phyloP scores from a whole-genome alignment of 495 filamentous ascomycete species.

The Daldinia decipiens region DNA sequence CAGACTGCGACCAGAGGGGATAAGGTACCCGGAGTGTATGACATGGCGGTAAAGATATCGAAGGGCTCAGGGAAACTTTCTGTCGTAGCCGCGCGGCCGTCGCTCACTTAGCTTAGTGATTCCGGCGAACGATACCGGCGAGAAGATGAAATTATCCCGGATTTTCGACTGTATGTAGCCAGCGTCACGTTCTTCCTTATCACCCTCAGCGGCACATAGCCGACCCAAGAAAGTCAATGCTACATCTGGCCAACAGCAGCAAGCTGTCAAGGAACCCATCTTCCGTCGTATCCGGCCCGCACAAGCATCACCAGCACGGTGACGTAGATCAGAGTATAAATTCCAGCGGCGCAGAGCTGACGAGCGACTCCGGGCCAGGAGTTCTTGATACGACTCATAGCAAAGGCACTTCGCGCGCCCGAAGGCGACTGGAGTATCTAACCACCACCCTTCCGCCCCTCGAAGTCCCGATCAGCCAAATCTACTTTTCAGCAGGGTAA shows the following conservation, averaged over 20 bases:
- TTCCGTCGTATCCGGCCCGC: conserved; percentile 41
- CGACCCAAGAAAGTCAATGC: conserved; percentile 10
- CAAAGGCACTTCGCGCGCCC: conserved; percentile 55
- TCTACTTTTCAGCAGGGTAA: conserved; percentile 57
- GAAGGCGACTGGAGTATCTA: conserved; percentile 56
- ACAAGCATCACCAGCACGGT: conserved; percentile 57
- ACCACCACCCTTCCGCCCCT: conserved; percentile 53
- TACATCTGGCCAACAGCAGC: conserved; percentile 45
- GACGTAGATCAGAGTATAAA: conserved; percentile 65
- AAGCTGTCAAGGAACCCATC: conserved; percentile 50
- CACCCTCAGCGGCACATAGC: conserved; percentile 37
- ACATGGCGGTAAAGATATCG: conserved; percentile 44
- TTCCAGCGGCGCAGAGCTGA: conserved; percentile 68
- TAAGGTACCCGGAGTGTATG: conserved; percentile 52
- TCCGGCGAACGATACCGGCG: conserved; percentile 56
- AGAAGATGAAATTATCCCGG: conserved; percentile 37
- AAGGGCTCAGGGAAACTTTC: conserved; percentile 44
- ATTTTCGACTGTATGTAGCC: conserved; percentile 58
- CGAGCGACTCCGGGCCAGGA: conserved; percentile 70
- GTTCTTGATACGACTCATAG: conserved; percentile 72
- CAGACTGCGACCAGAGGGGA: conserved; percentile 35
- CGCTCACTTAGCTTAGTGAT: conserved; percentile 54
- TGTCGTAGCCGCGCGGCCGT: conserved; percentile 53
- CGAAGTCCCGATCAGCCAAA: conserved; percentile 35
- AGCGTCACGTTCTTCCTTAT: conserved; percentile 52